Evolutionary conservation across 768 basidiomycete species (phyloP).

Genomic region (Lepiota venenata): DNA sequence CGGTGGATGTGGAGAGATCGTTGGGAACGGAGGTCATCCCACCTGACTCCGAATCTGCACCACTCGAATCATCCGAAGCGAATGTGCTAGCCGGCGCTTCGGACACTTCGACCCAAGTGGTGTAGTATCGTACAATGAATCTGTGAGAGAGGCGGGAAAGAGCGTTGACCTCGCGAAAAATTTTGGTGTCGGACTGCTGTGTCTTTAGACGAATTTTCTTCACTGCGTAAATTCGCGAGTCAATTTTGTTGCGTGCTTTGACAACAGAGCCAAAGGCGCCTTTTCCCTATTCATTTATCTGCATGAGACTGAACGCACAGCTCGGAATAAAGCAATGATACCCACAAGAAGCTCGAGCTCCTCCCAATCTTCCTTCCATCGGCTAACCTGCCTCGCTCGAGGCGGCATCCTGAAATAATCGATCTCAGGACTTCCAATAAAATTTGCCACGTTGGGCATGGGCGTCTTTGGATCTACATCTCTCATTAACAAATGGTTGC

Average conservation of each 20-base stretch:
- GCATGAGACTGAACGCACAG: background rate
- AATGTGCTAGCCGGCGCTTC: slow-evolving; percentile 45
- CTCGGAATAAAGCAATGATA: background rate
- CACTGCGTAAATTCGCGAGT: slow-evolving; percentile 85
- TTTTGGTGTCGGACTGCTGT: slow-evolving; percentile 78
- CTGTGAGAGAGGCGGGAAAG: slow-evolving; percentile 86
- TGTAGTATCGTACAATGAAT: slow-evolving; percentile 89
- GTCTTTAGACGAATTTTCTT: slow-evolving; percentile 87
- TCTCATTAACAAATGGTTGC: background rate
- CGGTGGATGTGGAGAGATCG: slow-evolving; percentile 9
- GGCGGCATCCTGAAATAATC: slow-evolving; percentile 54
- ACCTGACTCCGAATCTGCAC: slow-evolving; percentile 14
- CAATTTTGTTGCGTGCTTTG: slow-evolving; percentile 88
- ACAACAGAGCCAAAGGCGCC: slow-evolving; percentile 95
- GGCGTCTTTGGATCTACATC: slow-evolving; percentile 46
- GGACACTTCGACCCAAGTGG: slow-evolving; percentile 81
- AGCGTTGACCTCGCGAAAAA: slow-evolving; percentile 88
- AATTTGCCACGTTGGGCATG: slow-evolving; percentile 29
- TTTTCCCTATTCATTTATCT: slow-evolving; percentile 60
- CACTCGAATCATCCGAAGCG: slow-evolving; percentile 52
- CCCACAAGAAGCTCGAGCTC: slow-evolving; percentile 81
- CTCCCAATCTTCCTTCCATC: slow-evolving; percentile 95
- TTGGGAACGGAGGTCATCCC: slow-evolving; percentile 32
- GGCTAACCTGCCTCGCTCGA: slow-evolving; percentile 53
- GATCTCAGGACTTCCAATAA: slow-evolving; percentile 57